Evolutionary conservation across 1,284 basidiomycete genomes (phyloP).

Genomic region (Marasmius tenuissimus): DNA sequence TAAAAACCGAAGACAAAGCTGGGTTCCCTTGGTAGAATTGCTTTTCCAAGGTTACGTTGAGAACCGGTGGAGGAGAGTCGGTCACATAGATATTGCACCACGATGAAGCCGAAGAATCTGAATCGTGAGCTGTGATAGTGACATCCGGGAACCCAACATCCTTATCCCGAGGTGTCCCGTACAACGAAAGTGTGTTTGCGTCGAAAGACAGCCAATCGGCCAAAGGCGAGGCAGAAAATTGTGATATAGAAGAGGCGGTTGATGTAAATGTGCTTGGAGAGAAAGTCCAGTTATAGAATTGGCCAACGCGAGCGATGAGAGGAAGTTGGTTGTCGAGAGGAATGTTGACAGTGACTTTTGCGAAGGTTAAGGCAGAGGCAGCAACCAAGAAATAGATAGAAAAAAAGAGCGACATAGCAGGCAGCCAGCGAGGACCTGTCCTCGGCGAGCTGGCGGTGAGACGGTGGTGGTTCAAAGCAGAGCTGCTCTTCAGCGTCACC

Average conservation of each 20-base stretch:
- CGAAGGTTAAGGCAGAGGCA: constrained; percentile 34
- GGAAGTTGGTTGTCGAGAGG: constrained; percentile 63
- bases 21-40: constrained; percentile 63
- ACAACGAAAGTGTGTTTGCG: constrained; percentile 45
- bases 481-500: constrained; percentile 18
- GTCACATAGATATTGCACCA: constrained; percentile 64
- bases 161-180: constrained; percentile 53
- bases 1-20: constrained; percentile 69
- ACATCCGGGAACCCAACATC: constrained; percentile 62
- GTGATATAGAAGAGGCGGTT: constrained; percentile 35
- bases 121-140: constrained; percentile 55
- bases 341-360: constrained; percentile 45
- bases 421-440: neutral
- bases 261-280: constrained; percentile 59
- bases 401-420: constrained; percentile 52
- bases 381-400: constrained; percentile 53
- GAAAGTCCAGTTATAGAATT: constrained; percentile 66
- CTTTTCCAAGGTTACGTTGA: constrained; percentile 54
- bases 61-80: constrained; percentile 50
- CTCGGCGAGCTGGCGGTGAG: constrained; percentile 15
- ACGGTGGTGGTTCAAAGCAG: constrained; percentile 42
- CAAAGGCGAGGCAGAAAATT: constrained; percentile 48
- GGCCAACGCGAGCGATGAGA: constrained; percentile 56
- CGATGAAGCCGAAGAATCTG: constrained; percentile 47
- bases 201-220: constrained; percentile 73